Base-by-base conservation (phyloP, 1,284 basidiomycete species). In the Earliella scabrosa region DNA sequence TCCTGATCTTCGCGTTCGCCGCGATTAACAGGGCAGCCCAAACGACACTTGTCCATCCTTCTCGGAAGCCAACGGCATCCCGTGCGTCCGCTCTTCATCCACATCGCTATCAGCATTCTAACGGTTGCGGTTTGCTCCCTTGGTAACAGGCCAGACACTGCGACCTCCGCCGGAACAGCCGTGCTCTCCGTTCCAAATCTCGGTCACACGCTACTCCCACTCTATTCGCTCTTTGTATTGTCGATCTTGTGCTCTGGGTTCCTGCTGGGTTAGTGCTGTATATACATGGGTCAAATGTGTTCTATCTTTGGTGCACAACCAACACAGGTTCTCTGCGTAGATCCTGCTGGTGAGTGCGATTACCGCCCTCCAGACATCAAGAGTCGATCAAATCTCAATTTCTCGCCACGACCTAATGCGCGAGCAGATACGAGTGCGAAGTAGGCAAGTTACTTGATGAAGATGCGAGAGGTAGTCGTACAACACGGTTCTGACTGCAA, bases 11-110 rank as follows among this genome's bases (percentile, higher is more conserved):
- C 18, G 36, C 44, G n/a, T 29, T 38, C 13, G 32, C 16, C 4
- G 11, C 27, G 45, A 50, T 18, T 8, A 2, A 7, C 65, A 86
- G 82, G 75, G 74, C 45, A 79, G 72, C 62, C 51, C 71, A 23
- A 82, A 82, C 58, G 73, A 82, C 51, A 82, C 82, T 43, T 92
- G 89, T 64, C 80, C 86, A 16, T 91, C 89, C 0, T 91, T 80
- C 68, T 91, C 89, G 39, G 87, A 89, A 62, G 69, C 77, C 45
- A 82, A 85, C 65, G 84, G 84, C 31, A 73, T 88, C 61, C 79
- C 88, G 88, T 90, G 66, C 58, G 86, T 83, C 34, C 53, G 43
- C 44, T 35, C 39, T 35, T 20, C 13, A 7, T n/a, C 32, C 10
- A 24, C 24, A 24, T 39, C 20, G 20, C 13, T 8, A 5, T 24